phyloP scores from a whole-genome alignment of 1,284 basidiomycete genomes.

The Cryptococcus floricola region DNA sequence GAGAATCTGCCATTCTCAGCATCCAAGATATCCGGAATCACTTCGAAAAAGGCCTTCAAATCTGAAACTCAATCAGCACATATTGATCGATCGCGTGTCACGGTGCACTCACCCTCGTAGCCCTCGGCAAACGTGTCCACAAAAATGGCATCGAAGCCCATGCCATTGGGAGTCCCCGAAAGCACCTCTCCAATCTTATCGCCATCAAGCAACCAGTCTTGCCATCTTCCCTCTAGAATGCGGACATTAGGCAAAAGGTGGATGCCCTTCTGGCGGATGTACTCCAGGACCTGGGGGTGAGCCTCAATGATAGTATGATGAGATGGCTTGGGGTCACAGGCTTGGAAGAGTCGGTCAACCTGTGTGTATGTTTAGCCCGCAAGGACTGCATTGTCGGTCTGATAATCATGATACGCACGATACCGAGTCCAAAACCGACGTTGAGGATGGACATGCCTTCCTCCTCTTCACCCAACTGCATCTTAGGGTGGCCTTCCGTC shows the following conservation, averaged over 20 bases:
- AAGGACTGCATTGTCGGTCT: not conserved
- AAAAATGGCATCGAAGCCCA: slow-evolving; percentile 82
- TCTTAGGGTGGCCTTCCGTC: slow-evolving; percentile 56
- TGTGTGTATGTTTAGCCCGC: slow-evolving; percentile 39
- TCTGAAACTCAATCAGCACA: slow-evolving; percentile 49
- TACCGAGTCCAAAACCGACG: slow-evolving; percentile 90
- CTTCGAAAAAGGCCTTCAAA: slow-evolving; percentile 76
- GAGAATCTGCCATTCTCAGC: slow-evolving; percentile 76
- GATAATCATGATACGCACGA: slow-evolving; percentile 56
- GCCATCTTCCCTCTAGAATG: slow-evolving; percentile 88
- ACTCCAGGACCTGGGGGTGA: slow-evolving; percentile 80
- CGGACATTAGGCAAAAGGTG: slow-evolving; percentile 69
- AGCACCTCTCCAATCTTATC: slow-evolving; percentile 42
- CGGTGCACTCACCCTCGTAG: slow-evolving; percentile 59
- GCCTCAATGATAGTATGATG: slow-evolving; percentile 92
- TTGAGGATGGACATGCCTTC: slow-evolving; percentile 71
- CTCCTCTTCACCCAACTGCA: slow-evolving; percentile 36
- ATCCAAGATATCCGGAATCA: slow-evolving; percentile 73
- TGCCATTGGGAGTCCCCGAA: slow-evolving; percentile 33
- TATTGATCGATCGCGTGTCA: slow-evolving; percentile 1
- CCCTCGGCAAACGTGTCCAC: slow-evolving; percentile 94
- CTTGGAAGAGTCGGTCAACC: slow-evolving; percentile 81
- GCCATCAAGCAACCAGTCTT: slow-evolving; percentile 63
- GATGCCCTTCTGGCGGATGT: slow-evolving; percentile 74
- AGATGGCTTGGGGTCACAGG: slow-evolving; percentile 52